These are phyloP conservation scores for Lolium multiflorum DNA, from an alignment of 176 grass and related monocot genomes.

Conservation along the genomic window DNA sequence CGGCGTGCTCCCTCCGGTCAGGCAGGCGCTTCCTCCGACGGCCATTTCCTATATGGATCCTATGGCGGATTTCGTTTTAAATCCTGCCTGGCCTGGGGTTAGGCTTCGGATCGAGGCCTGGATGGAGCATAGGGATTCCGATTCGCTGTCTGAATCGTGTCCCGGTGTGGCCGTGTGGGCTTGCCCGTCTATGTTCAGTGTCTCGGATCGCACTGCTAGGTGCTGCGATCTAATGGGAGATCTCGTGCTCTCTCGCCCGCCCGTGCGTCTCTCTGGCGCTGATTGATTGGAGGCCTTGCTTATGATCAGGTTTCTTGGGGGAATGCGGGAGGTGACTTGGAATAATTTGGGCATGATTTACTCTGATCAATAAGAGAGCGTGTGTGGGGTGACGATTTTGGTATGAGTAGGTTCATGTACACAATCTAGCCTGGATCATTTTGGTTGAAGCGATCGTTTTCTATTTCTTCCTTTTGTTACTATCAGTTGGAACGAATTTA, in stretches of 20 bases:
- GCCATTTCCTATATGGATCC: neutral
- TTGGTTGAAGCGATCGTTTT: neutral
- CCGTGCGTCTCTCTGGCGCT: neutral
- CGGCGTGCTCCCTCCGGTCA: constrained; percentile 32
- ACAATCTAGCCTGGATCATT: neutral
- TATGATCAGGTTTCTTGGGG: neutral
- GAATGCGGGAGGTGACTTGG: neutral
- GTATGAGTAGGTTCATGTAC: neutral
- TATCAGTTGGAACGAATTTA: neutral
- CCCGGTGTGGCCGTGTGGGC: neutral
- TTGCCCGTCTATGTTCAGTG: constrained; percentile 43
- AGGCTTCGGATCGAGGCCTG: neutral
- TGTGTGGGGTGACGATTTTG: neutral
- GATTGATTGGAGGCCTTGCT: constrained; percentile 7
- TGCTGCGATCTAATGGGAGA: constrained; percentile 37
- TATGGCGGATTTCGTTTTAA: neutral
- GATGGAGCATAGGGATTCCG: constrained; percentile 46
- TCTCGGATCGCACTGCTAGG: neutral
- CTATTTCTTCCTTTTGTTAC: neutral
- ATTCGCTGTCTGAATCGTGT: constrained; percentile 29
- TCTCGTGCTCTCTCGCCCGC: constrained; percentile 20
- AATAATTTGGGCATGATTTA: neutral
- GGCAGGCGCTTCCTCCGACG: constrained; percentile 16
- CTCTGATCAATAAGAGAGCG: neutral
- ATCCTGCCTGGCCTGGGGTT: too few relatives aligned